Percentiles rank a stretch among this genome's conserved stretches.
phyloP scores from a whole-genome alignment of 140 eudicot species.

The Bidens hawaiensis region DNA sequence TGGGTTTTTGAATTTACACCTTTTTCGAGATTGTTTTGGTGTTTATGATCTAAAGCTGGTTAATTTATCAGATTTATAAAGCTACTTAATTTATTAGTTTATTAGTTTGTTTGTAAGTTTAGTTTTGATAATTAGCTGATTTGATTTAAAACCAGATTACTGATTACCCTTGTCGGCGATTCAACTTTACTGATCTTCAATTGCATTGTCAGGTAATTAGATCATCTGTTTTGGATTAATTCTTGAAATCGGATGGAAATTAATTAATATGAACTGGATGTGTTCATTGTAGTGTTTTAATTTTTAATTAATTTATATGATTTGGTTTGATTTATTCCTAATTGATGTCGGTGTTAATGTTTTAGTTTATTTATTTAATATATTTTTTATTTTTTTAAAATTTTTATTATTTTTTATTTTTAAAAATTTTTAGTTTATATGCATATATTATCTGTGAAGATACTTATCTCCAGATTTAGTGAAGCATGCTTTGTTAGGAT shows the following conservation, averaged over 20 bases:
- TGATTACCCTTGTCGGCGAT: slow-evolving; percentile 34
- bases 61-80: too few species aligned
- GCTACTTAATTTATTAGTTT: neutral
- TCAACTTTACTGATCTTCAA: slow-evolving; percentile 17
- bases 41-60: slow-evolving; percentile 33
- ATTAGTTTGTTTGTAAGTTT: too few species aligned
- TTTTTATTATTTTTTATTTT: too few species aligned
- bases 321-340: slow-evolving; percentile 24
- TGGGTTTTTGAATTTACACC: slow-evolving; percentile 21
- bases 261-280: neutral
- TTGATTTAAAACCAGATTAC: slow-evolving; percentile 1
- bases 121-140: neutral
- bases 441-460: neutral
- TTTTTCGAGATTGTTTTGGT: slow-evolving; percentile 21
- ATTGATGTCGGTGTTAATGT: slow-evolving; percentile 34
- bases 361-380: neutral
- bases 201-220: slow-evolving; percentile 14
- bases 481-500: slow-evolving; percentile 28
- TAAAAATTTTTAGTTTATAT: too few species aligned
- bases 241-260: too few species aligned
- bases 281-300: slow-evolving; percentile 19
- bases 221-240: neutral
- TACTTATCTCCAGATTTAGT: slow-evolving; percentile 22
- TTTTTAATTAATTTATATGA: slow-evolving; percentile 17
- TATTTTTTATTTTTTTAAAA: too few species aligned